These are phyloP conservation scores for Sugiyamaella floridensis DNA, from an alignment of 805 yeast genomes.

Conservation along the genomic window DNA sequence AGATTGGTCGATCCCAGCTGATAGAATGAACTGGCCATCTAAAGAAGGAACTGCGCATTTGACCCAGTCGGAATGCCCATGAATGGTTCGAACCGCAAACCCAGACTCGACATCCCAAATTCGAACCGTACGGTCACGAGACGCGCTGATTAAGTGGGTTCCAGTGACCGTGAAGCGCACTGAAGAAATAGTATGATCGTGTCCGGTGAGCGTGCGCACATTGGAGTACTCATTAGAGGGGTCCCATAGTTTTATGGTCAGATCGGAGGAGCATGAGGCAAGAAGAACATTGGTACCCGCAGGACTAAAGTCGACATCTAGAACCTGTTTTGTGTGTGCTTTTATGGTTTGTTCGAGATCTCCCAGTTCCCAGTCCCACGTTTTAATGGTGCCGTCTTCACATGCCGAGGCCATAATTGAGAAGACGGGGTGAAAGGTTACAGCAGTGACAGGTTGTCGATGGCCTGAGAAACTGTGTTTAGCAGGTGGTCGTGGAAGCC, in stretches of 20 bases:
- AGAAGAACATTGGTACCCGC: slow-evolving; percentile 22
- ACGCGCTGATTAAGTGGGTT: slow-evolving; percentile 54
- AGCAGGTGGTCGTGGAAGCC: slow-evolving; percentile 54
- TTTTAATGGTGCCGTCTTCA: slow-evolving; percentile 61
- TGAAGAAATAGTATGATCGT: slow-evolving; percentile 76
- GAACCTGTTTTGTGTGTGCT: slow-evolving; percentile 73
- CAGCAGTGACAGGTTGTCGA: slow-evolving; percentile 50
- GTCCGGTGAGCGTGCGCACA: slow-evolving; percentile 66
- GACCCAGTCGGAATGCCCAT: slow-evolving; percentile 88
- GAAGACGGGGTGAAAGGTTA: slow-evolving; percentile 68
- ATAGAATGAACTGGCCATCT: slow-evolving; percentile 52
- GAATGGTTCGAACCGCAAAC: slow-evolving; percentile 55
- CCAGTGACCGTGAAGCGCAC: slow-evolving; percentile 48
- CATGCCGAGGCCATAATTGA: slow-evolving; percentile 60
- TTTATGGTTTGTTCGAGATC: slow-evolving; percentile 56
- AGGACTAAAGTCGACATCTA: slow-evolving; percentile 47
- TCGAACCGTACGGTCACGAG: slow-evolving; percentile 85
- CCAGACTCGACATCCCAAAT: slow-evolving; percentile 69
- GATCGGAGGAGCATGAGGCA: slow-evolving; percentile 47
- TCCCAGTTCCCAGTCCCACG: slow-evolving; percentile 65
- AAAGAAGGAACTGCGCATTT: slow-evolving; percentile 37
- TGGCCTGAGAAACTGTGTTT: slow-evolving; percentile 45
- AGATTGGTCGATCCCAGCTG: slow-evolving; percentile 76
- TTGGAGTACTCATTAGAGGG: slow-evolving; percentile 43
- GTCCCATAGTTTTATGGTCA: slow-evolving; percentile 66